Evolutionary conservation across 106 monocot species (phyloP), one percentile per base, ranked within the genome.

Genomic region (Dendrobium huoshanense): DNA sequence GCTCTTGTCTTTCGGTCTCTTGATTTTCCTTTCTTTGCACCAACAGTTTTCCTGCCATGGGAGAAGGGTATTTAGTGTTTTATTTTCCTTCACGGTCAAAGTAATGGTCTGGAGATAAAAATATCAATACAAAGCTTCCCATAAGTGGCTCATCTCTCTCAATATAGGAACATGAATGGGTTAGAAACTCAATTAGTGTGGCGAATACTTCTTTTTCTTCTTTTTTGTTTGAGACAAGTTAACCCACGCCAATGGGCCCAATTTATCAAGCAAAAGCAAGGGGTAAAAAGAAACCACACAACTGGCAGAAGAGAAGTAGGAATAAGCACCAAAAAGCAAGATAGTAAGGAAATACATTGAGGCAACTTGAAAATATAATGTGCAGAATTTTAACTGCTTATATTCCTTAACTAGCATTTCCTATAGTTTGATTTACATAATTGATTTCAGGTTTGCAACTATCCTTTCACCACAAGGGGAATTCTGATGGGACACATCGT

Each of bases 381-480:
- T 61, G 22, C 5, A 61, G 20, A 19, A n/a, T 61, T 61, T 22
- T 24, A 4, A 25, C 2, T 75, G 48, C 49, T 76, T 74, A 43
- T 27, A 76, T 76, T 47, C 27, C 24, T 76, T 49, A 48, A 76
- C 49, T 49, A 22, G 13, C 27, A 75, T 75, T 45, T 75, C n/a
- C 5, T 48, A 27, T 76, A 17, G 17, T 20, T 42, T 75, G 11
- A 16, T 67, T 44, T 78, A 1, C 19, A n/a, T 27, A 24, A 22
- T 18, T 85, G 78, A 41, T 24, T 41, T 73, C 83, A 99, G 99
- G 87, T 99, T 55, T 95, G 99, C 84, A 91, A 95, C 82, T 99
- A 99, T 64, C 97, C 97, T 82, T 98, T 98, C 81, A 98, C 97
- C 59, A 98, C 97, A 10, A 94, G 97, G 84, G 99, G 95, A 58